Percentiles rank a stretch among this genome's conserved stretches.
Conservation (phyloP, 2,329 filamentous ascomycete genomes). For the Plectosphaerella sp. region DNA sequence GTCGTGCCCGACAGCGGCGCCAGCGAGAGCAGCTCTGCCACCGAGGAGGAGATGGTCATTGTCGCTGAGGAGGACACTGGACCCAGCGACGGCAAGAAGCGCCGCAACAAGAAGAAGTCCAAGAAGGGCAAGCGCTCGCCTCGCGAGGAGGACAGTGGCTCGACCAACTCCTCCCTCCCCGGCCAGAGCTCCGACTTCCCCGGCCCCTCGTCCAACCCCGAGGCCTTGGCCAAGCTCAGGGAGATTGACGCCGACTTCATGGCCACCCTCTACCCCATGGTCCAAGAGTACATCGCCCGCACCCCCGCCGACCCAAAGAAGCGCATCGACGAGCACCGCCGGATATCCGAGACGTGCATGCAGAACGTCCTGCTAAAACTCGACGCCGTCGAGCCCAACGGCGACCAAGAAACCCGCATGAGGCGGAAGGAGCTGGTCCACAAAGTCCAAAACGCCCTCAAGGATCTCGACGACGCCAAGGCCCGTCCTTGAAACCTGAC, state of each 20-base stretch:
- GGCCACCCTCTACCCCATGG: conserved; percentile 60
- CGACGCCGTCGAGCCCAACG: conserved; percentile 71
- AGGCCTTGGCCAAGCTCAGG: conserved; percentile 57
- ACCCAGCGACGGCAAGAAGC: conserved; percentile 25
- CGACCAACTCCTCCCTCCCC: conserved; percentile 24
- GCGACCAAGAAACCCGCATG: conserved; percentile 58
- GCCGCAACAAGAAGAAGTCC: conserved; percentile 32
- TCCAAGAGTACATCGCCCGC: conserved; percentile 53
- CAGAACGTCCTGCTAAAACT: conserved; percentile 72
- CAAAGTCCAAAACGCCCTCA: conserved; percentile 64
- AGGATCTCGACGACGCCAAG: conserved; percentile 49
- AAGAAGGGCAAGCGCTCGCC: conserved; percentile 37
- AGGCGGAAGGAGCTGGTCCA: conserved; percentile 70
- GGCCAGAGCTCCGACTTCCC: conserved; percentile 28
- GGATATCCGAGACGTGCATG: conserved; percentile 70
- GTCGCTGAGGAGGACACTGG: conserved; percentile 39
- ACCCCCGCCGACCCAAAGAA: conserved; percentile 66
- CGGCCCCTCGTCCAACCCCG: conserved; percentile 26
- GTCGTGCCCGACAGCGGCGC: conserved; percentile 38
- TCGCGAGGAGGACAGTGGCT: conserved; percentile 32
- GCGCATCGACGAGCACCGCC: conserved; percentile 69
- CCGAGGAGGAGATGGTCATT: conserved; percentile 32
- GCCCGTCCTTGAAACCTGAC: conserved; percentile 11
- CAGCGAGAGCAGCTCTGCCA: conserved; percentile 27
- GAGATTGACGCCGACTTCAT: conserved; percentile 63